Percentiles rank a stretch among this genome's conserved stretches.
phyloP scores from a whole-genome alignment of 176 grass and related monocot genomes.

The Olyra latifolia region DNA sequence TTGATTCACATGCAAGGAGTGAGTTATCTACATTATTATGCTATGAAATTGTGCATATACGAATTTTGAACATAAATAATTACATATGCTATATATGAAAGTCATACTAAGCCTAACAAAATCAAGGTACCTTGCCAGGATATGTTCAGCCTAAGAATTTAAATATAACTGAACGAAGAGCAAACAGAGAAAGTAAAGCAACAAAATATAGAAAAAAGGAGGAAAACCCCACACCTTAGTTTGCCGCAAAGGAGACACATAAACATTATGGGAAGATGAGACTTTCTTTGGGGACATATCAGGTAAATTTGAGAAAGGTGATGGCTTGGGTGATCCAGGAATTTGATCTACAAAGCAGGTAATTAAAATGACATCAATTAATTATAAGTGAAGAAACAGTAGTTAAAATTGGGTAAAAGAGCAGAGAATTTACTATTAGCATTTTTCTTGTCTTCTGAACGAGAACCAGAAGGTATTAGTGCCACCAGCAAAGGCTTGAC shows the following conservation, averaged over 20 bases:
- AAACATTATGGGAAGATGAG: constrained; percentile 86
- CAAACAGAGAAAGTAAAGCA: background rate
- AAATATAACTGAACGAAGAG: constrained; percentile 23
- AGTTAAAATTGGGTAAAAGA: constrained; percentile 33
- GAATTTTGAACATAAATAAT: constrained; percentile 20
- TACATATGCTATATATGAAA: background rate
- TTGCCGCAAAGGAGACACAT: constrained; percentile 90
- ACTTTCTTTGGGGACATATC: constrained; percentile 99
- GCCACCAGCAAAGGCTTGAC: constrained; percentile 77
- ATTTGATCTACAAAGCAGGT: constrained; percentile 51
- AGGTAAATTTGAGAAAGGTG: constrained; percentile 85
- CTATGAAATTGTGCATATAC: background rate
- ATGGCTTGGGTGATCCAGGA: constrained; percentile 76
- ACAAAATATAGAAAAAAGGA: constrained; percentile 2
- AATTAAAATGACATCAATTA: constrained; percentile 34
- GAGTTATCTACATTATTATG: background rate
- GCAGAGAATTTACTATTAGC: constrained; percentile 49
- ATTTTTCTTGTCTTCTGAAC: constrained; percentile 56
- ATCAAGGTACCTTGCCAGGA: background rate
- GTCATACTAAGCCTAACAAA: background rate
- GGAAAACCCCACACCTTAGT: constrained; percentile 60
- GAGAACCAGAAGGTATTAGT: constrained; percentile 45
- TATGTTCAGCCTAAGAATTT: constrained; percentile 14
- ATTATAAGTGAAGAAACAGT: constrained; percentile 7
- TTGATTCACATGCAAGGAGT: constrained; percentile 21